phyloP scores from a whole-genome alignment of 1,284 basidiomycete genomes.

The Mycosarcoma maydis region DNA sequence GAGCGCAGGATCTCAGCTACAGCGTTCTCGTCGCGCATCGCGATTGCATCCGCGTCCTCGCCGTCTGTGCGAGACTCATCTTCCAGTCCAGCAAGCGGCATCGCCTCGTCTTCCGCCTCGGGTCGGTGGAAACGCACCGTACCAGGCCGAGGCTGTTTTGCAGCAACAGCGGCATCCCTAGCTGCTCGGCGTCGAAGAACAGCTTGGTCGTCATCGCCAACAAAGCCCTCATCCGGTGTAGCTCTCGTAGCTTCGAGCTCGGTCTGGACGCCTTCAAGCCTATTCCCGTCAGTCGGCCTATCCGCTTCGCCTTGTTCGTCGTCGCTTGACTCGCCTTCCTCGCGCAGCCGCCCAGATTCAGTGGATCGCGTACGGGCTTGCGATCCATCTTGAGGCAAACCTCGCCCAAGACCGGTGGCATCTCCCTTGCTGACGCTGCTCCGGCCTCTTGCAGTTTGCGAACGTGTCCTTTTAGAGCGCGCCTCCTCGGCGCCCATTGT shows the following conservation, averaged over 20 bases:
- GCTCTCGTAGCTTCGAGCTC: constrained; percentile 17
- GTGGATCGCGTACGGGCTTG: constrained; percentile 24
- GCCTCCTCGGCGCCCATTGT: neutral
- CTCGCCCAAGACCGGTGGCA: constrained; percentile 24
- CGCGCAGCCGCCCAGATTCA: constrained; percentile 27
- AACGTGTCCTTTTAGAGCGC: neutral
- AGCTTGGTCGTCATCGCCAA: constrained; percentile 34
- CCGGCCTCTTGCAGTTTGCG: neutral
- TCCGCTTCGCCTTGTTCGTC: constrained; percentile 1
- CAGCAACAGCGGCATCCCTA: constrained; percentile 30
- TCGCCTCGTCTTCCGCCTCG: constrained; percentile 16
- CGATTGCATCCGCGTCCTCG: constrained; percentile 25
- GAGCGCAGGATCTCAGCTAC: constrained; percentile 16
- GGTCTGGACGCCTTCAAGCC: constrained; percentile 2
- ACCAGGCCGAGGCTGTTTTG: constrained; percentile 24
- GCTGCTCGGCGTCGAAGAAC: constrained; percentile 29
- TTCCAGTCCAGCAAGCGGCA: constrained; percentile 11
- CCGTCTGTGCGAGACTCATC: constrained; percentile 9
- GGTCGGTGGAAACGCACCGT: constrained; percentile 33
- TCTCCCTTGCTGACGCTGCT: neutral
- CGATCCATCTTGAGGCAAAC: constrained; percentile 9
- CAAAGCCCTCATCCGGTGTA: constrained; percentile 29
- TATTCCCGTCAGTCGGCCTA: neutral
- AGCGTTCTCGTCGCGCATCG: constrained; percentile 19
- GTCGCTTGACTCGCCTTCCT: constrained; percentile 22